Percentiles rank a stretch among this genome's conserved stretches.
phyloP scores from a whole-genome alignment of 768 basidiomycete genomes.

The Leucocoprinus leucothites region DNA sequence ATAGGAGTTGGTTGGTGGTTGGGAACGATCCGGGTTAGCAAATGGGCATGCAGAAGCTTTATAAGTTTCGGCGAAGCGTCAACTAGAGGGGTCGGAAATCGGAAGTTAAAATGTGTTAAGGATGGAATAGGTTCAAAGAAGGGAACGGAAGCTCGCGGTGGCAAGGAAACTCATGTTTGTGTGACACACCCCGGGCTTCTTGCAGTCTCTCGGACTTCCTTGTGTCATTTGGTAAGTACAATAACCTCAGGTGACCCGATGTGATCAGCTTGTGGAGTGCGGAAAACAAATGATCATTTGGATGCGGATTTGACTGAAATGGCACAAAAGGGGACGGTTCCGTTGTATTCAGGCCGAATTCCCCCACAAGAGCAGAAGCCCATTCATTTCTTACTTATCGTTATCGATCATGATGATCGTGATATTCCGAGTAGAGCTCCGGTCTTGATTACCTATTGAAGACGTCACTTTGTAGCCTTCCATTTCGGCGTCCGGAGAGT shows the following conservation, averaged over 20 bases:
- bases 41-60: no score
- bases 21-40: no score
- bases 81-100: neutral
- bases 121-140: neutral
- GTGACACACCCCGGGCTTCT: neutral
- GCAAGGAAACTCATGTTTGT: slow-evolving; percentile 3
- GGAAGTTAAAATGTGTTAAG: neutral
- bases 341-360: no score
- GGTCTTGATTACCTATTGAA: neutral
- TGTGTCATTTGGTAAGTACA: neutral
- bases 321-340: neutral
- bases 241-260: slow-evolving; percentile 9
- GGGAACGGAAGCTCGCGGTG: neutral
- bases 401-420: slow-evolving; percentile 8
- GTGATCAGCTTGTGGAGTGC: slow-evolving; percentile 1
- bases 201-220: neutral
- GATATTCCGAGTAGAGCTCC: no score
- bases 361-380: no score
- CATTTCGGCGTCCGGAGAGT: neutral
- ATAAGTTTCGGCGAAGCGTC: neutral
- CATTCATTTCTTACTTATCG: neutral
- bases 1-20: no score
- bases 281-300: slow-evolving; percentile 1
- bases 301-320: neutral
- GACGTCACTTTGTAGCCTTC: slow-evolving; percentile 2